These are phyloP conservation scores for Thermothelomyces thermophilus DNA, from an alignment of 2,329 filamentous ascomycete species.

Conservation along the genomic window DNA sequence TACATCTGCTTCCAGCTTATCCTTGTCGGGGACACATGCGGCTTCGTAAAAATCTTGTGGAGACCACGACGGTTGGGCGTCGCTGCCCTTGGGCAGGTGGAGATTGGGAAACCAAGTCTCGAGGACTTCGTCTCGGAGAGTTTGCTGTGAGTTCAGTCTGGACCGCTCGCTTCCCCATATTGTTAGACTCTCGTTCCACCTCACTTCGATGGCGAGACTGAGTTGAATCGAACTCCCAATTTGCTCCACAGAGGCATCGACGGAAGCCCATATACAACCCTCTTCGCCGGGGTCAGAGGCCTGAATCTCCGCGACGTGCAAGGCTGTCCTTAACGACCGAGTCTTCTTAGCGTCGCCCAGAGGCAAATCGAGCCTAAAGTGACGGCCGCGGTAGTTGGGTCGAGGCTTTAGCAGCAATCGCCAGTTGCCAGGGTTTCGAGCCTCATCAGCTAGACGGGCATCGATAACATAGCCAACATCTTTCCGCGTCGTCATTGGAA, in stretches of 20 bases:
- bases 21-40: slow-evolving; percentile 53
- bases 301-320: slow-evolving; percentile 15
- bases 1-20: slow-evolving; percentile 30
- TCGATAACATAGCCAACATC: slow-evolving; percentile 12
- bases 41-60: slow-evolving; percentile 62
- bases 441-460: slow-evolving; percentile 2
- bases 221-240: slow-evolving; percentile 3
- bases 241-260: slow-evolving; percentile 14
- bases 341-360: slow-evolving; percentile 5
- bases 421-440: neutral
- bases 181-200: slow-evolving; percentile 27
- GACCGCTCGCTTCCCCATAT: slow-evolving; percentile 16
- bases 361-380: slow-evolving; percentile 9
- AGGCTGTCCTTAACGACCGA: neutral
- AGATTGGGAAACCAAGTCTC: slow-evolving; percentile 18
- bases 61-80: slow-evolving; percentile 29
- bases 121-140: slow-evolving; percentile 22
- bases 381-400: slow-evolving; percentile 5
- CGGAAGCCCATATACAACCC: slow-evolving; percentile 22
- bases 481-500: neutral
- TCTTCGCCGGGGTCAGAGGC: slow-evolving; percentile 13
- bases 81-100: neutral
- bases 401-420: slow-evolving; percentile 15
- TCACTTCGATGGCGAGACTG: slow-evolving; percentile 21
- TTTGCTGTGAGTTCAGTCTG: slow-evolving; percentile 14